A percentile compares a stretch with the other conserved stretches of the same genome.
phyloP scores from a whole-genome alignment of 192 early-diverging fungal species.

The Dimargaris cristalligena region DNA sequence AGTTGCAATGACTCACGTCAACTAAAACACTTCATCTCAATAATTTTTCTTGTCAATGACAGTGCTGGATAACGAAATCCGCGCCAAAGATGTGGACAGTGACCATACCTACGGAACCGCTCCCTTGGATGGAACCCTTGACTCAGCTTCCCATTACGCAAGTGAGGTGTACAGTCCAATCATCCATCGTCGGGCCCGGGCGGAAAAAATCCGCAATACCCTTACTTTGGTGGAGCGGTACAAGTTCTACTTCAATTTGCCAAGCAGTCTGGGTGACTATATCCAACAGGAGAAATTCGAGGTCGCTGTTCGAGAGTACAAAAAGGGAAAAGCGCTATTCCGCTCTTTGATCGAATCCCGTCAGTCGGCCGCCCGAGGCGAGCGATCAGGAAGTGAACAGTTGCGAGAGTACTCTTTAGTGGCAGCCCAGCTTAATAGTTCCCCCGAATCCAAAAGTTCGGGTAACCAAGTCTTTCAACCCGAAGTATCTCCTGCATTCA shows the following conservation, averaged over 20 bases:
- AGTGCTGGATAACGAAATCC: slow-evolving; percentile 87
- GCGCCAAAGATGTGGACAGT: slow-evolving; percentile 61
- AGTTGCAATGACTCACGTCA: no score
- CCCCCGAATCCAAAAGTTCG: no score
- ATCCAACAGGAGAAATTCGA: slow-evolving; percentile 79
- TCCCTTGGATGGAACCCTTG: slow-evolving; percentile 44
- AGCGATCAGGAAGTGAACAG: no score
- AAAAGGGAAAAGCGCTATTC: slow-evolving; percentile 78
- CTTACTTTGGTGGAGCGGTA: slow-evolving; percentile 85
- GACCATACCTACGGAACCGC: slow-evolving; percentile 65
- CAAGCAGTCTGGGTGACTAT: slow-evolving; percentile 66
- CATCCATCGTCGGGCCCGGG: slow-evolving; percentile 62
- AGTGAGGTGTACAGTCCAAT: slow-evolving; percentile 75
- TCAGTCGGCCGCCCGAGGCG: no score
- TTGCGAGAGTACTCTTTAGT: no score
- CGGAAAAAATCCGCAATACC: slow-evolving; percentile 80
- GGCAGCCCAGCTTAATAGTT: no score
- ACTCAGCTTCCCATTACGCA: slow-evolving; percentile 48
- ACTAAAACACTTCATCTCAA: no score
- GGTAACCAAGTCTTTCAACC: not conserved
- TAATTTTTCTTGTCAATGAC: no score
- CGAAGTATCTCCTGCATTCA: slow-evolving; percentile 17
- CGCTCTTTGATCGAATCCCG: slow-evolving; percentile 29
- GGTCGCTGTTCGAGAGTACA: slow-evolving; percentile 84
- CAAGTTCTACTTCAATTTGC: slow-evolving; percentile 95